A percentile compares a stretch with the other conserved stretches of the same genome.
Evolutionary conservation across 148 eudicot genomes (phyloP).

Genomic region (Cornus kousa): DNA sequence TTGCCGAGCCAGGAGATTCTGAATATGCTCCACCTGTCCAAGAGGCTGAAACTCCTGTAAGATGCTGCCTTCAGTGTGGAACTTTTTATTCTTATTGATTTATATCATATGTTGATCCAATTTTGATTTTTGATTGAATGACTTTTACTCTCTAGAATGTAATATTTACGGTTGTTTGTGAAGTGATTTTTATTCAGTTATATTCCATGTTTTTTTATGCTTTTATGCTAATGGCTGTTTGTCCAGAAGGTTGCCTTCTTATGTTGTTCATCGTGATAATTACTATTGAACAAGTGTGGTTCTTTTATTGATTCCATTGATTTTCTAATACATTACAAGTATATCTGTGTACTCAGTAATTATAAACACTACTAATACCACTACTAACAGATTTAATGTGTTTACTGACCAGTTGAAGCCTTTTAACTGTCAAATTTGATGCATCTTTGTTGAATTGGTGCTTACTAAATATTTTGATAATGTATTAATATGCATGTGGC

Average conservation of each 20-base stretch:
- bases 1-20: slow-evolving; percentile 87
- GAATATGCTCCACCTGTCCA: slow-evolving; percentile 85
- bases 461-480: too few relatives aligned
- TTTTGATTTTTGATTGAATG: background rate
- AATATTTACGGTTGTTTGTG: background rate
- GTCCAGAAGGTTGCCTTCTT: background rate
- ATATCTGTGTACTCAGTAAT: background rate
- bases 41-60: slow-evolving; percentile 84
- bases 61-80: slow-evolving; percentile 11
- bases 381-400: background rate
- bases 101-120: background rate
- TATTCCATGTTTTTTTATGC: background rate
- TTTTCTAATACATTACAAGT: background rate
- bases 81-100: background rate
- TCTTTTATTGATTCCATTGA: background rate
- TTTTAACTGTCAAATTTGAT: too few relatives aligned
- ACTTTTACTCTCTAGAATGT: background rate
- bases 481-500: background rate
- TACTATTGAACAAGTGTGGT: background rate
- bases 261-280: background rate
- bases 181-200: background rate
- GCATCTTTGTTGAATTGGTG: too few relatives aligned
- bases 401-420: background rate
- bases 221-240: background rate
- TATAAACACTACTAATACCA: background rate